Base-by-base conservation (phyloP, 2,329 filamentous ascomycete species). In the Sporothrix brunneoviolacea region DNA sequence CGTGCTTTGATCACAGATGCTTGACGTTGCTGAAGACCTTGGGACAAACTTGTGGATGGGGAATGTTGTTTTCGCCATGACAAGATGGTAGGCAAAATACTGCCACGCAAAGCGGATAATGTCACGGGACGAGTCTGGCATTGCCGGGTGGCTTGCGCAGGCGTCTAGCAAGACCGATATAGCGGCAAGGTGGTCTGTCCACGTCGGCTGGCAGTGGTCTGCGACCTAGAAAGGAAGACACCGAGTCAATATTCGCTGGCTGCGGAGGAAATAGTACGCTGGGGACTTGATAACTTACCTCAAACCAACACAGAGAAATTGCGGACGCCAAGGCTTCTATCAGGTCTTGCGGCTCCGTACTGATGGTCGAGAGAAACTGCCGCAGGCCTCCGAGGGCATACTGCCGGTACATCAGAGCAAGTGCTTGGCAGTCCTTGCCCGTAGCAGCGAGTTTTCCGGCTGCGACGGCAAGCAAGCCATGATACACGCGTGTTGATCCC, bases 11-110 rank as follows among this genome's bases (percentile, higher is more conserved):
- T 35, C 13, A 35, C 32, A 24, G 12, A 36, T 36, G 6, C 13
- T 5, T 5, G 33, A 5, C 4, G 33, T n/a, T 13, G 16, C 10
- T n/a, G 44, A 21, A 3, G 44, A 10, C 10, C 21, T 21, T 4
- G 35, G 16, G 6, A 50, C n/a, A 2, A 49, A 8, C 6, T 36
- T 19, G 13, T 45, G 27, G n/a, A 44, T 37, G 16, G 28, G 33
- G 27, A 50, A 50, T n/a, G 36, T 40, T 3, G 48, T 44, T 18
- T 50, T 50, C 16, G 48, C 48, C 27, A 43, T 50, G 16, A 50
- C 36, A 0, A 50, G 35, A 33, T 50, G 48, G 36, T 50, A 50
- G 8, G 40, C 48, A 44, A 50, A 44, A 30, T 50, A 50, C 28
- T 50, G 48, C 22, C 36, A 33, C 13, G 35, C 36, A 22, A 43